Evolutionary conservation across 768 basidiomycete genomes (phyloP).

Genomic region (Tubosaeta sp.): DNA sequence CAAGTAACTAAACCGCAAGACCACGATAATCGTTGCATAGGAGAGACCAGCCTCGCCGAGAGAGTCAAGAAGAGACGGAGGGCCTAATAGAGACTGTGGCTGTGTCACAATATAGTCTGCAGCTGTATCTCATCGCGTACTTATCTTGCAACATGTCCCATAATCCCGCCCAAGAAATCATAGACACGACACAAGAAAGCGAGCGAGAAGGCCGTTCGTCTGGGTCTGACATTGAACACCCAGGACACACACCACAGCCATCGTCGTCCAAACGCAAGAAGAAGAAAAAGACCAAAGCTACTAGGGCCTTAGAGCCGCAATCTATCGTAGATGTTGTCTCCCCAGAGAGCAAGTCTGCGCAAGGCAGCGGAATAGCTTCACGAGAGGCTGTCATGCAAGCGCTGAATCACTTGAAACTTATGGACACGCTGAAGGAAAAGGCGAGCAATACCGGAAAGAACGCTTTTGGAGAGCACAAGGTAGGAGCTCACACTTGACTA

Average conservation of each 20-base stretch:
- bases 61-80: conserved; percentile 41
- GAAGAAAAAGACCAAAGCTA: conserved; percentile 81
- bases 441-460: conserved; percentile 72
- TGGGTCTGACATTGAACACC: conserved; percentile 29
- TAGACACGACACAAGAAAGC: conserved; percentile 34
- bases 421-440: conserved; percentile 84
- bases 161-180: conserved; percentile 38
- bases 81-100: conserved; percentile 12
- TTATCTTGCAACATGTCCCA: conserved; percentile 25
- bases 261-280: conserved; percentile 66
- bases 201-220: conserved; percentile 33
- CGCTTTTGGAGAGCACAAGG: conserved; percentile 87
- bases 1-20: conserved; percentile 1
- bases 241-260: conserved; percentile 17
- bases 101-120: conserved; percentile 8
- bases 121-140: background rate
- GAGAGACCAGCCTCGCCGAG: conserved; percentile 32
- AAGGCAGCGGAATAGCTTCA: conserved; percentile 37
- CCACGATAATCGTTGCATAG: background rate
- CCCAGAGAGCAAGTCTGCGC: conserved; percentile 60
- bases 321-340: conserved; percentile 64
- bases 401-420: conserved; percentile 74
- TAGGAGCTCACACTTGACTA: conserved; percentile 31
- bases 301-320: conserved; percentile 54
- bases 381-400: conserved; percentile 64